A percentile compares a stretch with the other conserved stretches of the same genome.
Conservation (phyloP, 352 stramenopile species). For the Pythium vanterpoolii region DNA sequence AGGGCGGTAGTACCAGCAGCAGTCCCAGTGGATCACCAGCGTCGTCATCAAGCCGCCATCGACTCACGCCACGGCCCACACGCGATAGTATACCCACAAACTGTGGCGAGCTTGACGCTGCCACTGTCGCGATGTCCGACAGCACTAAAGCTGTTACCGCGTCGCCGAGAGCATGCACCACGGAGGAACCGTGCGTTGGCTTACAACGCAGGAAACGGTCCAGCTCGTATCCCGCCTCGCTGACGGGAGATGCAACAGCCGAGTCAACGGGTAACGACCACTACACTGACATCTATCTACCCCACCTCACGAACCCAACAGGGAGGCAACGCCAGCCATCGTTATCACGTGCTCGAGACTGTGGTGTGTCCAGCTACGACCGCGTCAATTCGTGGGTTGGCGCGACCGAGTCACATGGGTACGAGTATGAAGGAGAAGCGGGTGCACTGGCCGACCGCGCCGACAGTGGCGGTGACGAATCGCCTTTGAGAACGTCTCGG, state of each 20-base stretch:
- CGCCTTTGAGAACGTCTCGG: neutral
- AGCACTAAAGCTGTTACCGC: slow-evolving; percentile 1
- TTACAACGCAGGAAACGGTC: slow-evolving; percentile 20
- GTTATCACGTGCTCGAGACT: neutral
- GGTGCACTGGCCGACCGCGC: neutral
- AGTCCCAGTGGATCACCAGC: slow-evolving; percentile 1
- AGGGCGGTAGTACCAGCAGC: neutral
- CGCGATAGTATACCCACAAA: neutral
- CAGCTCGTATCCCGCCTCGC: neutral
- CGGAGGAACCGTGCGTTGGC: slow-evolving; percentile 19
- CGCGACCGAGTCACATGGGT: neutral
- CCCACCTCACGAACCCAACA: too few relatives aligned
- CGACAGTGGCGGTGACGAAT: neutral
- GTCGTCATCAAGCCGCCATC: neutral
- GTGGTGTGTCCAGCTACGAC: slow-evolving; percentile 11
- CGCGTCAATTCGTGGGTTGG: slow-evolving; percentile 3
- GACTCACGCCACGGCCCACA: slow-evolving; percentile 6
- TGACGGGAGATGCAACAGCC: neutral
- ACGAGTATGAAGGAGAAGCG: neutral
- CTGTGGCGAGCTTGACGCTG: slow-evolving; percentile 6
- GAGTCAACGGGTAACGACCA: neutral
- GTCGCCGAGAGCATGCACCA: slow-evolving; percentile 3
- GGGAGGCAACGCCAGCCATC: too few relatives aligned
- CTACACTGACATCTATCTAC: neutral
- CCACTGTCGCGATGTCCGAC: slow-evolving; percentile 9